Evolutionary conservation across 768 basidiomycete genomes (phyloP), one percentile per base, ranked within the genome.

Genomic region (Rhizopogon sp.): DNA sequence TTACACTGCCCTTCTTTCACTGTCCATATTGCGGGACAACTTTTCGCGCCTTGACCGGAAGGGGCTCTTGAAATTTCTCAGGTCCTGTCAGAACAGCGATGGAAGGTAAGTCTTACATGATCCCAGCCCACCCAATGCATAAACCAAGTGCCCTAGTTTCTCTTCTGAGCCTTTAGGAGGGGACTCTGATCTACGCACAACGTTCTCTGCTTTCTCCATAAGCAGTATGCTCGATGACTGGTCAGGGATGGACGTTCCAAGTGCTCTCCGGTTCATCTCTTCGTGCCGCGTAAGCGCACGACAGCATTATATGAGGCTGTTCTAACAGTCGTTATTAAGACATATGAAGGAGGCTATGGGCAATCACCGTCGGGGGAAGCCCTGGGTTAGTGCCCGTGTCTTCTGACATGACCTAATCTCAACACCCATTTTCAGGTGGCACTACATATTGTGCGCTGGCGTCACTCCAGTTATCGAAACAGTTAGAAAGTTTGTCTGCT

Each of bases 401-500:
- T 45, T 52, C n/a, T 22, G 13, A 43, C n/a, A 43, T 28, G 16
- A 40, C 25, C 45, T n/a, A 53, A 11, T 43, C 22, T 28, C 39
- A 52, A 17, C 39, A 25, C 37, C 45, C 20, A 57, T 39, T 17
- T 17, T 20, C 60, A 93, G 94, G 95, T 17, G 96, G 96, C 6
- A 90, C 93, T 16, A 97, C 96, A 1, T 98, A 98, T 70, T 95
- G 90, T 60, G 88, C 90, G 0, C 66, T 97, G 28, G 93, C 94
- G 1, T 79, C 88, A 0, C 76, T 95, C 11, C 67, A 81, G 53
- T 77, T 91, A 76, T 50, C 70, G 75, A 53, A 22, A 17, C 56
- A 41, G 59, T 69, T 52, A 39, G 43, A 63, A 39, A 52, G 47
- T 62, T 62, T 43, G 58, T 78, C 46, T 6, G 57, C 66, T 1